Conservation (phyloP, 371 early-diverging fungal genomes). For the Lichtheimia hyalospora region DNA sequence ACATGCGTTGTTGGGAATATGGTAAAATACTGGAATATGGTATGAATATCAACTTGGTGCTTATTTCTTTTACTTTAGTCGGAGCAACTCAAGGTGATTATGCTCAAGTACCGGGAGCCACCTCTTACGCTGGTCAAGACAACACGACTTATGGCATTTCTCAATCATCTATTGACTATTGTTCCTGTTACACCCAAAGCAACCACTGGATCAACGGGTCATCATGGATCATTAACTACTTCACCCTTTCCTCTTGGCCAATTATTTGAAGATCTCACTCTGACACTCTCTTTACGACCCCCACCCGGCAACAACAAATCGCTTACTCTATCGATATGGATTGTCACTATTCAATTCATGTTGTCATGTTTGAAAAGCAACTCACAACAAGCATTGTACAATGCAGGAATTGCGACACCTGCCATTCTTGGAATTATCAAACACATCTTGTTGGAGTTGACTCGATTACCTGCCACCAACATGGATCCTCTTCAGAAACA, state of each 20-base stretch:
- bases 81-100: constrained; percentile 41
- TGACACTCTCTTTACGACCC: constrained; percentile 29
- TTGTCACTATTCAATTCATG: constrained; percentile 43
- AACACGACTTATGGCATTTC: constrained; percentile 37
- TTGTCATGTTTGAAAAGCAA: constrained; percentile 38
- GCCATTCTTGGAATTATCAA: constrained; percentile 42
- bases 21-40: constrained; percentile 7
- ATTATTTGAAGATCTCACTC: constrained; percentile 38
- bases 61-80: constrained; percentile 14
- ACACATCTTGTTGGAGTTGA: constrained; percentile 41
- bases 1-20: constrained; percentile 31
- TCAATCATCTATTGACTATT: constrained; percentile 33
- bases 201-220: not conserved
- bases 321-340: constrained; percentile 29
- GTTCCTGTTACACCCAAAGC: constrained; percentile 26
- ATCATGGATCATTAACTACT: not conserved
- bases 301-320: constrained; percentile 12
- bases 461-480: constrained; percentile 27
- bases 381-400: constrained; percentile 24
- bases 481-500: constrained; percentile 24
- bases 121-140: constrained; percentile 41
- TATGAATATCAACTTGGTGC: too few species aligned
- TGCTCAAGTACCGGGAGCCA: constrained; percentile 43
- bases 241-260: constrained; percentile 34
- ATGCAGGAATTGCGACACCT: constrained; percentile 37